Conservation (phyloP, 2,329 filamentous ascomycete genomes). For the Diplodia intermedia region DNA sequence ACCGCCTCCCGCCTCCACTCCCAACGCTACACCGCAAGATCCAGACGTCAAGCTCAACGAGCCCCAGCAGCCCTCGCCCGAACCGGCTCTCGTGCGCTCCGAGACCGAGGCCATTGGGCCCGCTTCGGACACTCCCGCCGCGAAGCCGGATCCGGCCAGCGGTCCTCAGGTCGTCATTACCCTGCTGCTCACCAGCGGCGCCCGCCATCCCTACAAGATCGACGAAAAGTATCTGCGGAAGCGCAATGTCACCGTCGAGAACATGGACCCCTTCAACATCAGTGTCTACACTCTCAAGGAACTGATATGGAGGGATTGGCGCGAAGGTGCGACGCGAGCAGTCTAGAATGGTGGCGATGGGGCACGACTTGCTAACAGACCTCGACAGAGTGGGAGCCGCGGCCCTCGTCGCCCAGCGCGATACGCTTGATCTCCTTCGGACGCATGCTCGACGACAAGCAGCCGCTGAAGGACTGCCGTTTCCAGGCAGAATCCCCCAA, state of each 20-base stretch:
- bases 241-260: conserved; percentile 77
- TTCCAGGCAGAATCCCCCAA: conserved; percentile 78
- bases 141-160: conserved; percentile 47
- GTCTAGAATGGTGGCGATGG: conserved; percentile 7
- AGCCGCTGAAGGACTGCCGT: conserved; percentile 79
- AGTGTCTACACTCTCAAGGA: conserved; percentile 95
- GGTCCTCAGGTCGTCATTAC: conserved; percentile 72
- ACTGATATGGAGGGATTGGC: conserved; percentile 91
- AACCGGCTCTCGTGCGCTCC: conserved; percentile 44
- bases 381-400: conserved; percentile 76
- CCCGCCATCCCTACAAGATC: conserved; percentile 87
- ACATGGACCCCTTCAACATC: conserved; percentile 83
- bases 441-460: conserved; percentile 87
- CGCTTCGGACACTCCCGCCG: conserved; percentile 52
- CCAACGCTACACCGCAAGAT: conserved; percentile 18
- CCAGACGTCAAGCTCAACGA: background rate
- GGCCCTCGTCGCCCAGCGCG: conserved; percentile 83
- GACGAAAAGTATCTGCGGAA: conserved; percentile 85
- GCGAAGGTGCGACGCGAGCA: conserved; percentile 62
- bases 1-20: conserved; percentile 26
- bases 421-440: conserved; percentile 94
- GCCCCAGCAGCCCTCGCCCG: conserved; percentile 30
- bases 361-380: conserved; percentile 18
- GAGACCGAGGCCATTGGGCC: conserved; percentile 58
- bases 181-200: conserved; percentile 79